Conservation (phyloP, 805 yeast genomes). For the Candida alai region DNA sequence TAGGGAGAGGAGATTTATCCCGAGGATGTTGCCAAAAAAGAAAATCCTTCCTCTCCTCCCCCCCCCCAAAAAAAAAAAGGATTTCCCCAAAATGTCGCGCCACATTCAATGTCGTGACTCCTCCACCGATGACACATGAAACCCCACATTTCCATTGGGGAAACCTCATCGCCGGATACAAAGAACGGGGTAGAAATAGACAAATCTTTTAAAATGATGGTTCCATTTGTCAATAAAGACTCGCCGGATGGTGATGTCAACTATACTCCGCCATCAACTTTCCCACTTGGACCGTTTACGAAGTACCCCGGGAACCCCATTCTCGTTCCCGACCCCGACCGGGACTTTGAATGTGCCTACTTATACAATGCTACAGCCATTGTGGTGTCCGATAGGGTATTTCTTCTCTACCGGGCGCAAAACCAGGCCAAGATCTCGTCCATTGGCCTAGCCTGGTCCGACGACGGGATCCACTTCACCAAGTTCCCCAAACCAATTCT, state of each 20-base stretch:
- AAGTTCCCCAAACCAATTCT: constrained; percentile 29
- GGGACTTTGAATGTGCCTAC: constrained; percentile 36
- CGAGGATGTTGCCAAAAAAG: no score
- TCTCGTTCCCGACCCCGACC: constrained; percentile 32
- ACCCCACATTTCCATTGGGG: no score
- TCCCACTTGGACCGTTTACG: constrained; percentile 41
- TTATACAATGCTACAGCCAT: constrained; percentile 42
- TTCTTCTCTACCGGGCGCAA: constrained; percentile 38
- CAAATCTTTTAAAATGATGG: constrained; percentile 15
- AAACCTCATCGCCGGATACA: no score
- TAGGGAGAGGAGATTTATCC: no score
- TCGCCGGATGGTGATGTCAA: constrained; percentile 28
- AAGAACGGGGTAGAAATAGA: no score
- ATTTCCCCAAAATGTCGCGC: no score
- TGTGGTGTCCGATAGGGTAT: constrained; percentile 35
- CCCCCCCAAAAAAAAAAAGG: no score
- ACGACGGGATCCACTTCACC: constrained; percentile 33
- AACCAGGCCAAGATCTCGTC: constrained; percentile 28
- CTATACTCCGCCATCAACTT: constrained; percentile 30
- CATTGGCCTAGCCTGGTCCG: constrained; percentile 40
- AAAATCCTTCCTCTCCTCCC: no score
- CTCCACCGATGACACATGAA: no score
- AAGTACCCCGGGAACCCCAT: constrained; percentile 36
- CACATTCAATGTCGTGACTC: no score
- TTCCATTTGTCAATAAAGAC: constrained; percentile 24